Conservation (phyloP, 2,329 filamentous ascomycete genomes). For the Sclerotinia trifoliorum region DNA sequence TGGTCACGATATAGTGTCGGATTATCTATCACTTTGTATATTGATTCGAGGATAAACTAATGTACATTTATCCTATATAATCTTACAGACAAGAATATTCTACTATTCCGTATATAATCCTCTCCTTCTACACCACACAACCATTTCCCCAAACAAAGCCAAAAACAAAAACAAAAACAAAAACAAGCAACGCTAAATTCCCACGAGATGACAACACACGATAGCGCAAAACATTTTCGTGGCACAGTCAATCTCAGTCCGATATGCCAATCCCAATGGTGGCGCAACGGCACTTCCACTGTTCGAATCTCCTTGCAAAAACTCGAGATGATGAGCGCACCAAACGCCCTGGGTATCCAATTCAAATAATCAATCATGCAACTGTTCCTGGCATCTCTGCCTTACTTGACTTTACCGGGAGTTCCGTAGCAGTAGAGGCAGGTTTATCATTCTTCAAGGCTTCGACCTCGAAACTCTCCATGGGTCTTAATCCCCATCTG, state of each 20-base stretch:
- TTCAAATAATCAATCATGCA: background rate
- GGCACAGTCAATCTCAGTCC: conserved; percentile 41
- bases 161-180: conserved; percentile 2
- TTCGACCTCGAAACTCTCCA: conserved; percentile 50
- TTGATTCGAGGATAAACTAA: background rate
- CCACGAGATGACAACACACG: conserved; percentile 39
- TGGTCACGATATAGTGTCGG: too few species aligned
- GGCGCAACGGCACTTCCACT: conserved; percentile 49
- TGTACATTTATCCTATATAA: background rate
- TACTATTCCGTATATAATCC: background rate
- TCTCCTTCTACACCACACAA: background rate
- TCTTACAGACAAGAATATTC: background rate
- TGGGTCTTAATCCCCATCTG: conserved; percentile 76
- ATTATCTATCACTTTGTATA: background rate
- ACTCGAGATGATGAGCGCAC: conserved; percentile 41
- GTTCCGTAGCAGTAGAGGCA: background rate
- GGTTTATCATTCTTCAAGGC: conserved; percentile 24
- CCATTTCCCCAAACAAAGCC: background rate
- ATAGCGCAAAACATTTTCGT: conserved; percentile 58
- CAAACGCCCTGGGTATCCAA: conserved; percentile 16
- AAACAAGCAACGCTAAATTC: conserved; percentile 27
- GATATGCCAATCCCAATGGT: conserved; percentile 49
- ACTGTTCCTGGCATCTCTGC: background rate
- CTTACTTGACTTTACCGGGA: background rate
- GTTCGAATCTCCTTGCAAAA: conserved; percentile 40